Evolutionary conservation across 352 stramenopile species (phyloP), one percentile per base, ranked within the genome.

Genomic region (Phytophthora pseudosyringae): DNA sequence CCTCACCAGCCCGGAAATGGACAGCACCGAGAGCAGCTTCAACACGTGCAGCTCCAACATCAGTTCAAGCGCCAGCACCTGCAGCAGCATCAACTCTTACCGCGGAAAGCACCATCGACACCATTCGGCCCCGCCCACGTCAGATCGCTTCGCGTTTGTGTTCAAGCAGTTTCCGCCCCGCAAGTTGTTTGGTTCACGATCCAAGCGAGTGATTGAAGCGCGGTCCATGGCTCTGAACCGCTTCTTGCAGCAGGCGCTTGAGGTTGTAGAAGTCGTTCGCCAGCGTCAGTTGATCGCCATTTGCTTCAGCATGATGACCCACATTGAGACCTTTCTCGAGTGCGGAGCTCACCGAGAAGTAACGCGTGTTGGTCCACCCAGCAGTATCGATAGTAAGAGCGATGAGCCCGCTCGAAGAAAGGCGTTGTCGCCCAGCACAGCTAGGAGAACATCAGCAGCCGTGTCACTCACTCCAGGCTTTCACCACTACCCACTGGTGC

Each of bases 291-390:
- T 89, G 40, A 89, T 91, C 57, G 76, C 84, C 15, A 71, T 89
- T 67, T 89, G 83, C 62, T 93, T 91, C 58, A 87, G 82, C 46
- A 73, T 91, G 67, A 87, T 78, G 78, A 87, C 71, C 3, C 75
- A 84, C 32, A 75, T 93, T 36, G 84, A 93, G 43, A 50, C 58
- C 8, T 93, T 93, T 58, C 72, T 93, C 12, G 80, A 88, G 45
- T 84, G 70, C 50, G 55, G 51, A 46, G 64, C 62, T 26, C 76
- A 91, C 59, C 58, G 46, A 18, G 33, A 67, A 41, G 59, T 41
- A 5, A 40, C 52, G 10, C 32, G 46, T 28, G 32, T 63, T 33
- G 53, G 52, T 21, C 45, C 58, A 29, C 29, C 64, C 16, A 36
- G 36, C 40, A 65, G 36, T 28, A 18, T 58, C 2, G 32, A 47